Percentiles rank a stretch among this genome's conserved stretches.
Conservation (phyloP, 164 flowering plant species). For the Berberis vulgaris region DNA sequence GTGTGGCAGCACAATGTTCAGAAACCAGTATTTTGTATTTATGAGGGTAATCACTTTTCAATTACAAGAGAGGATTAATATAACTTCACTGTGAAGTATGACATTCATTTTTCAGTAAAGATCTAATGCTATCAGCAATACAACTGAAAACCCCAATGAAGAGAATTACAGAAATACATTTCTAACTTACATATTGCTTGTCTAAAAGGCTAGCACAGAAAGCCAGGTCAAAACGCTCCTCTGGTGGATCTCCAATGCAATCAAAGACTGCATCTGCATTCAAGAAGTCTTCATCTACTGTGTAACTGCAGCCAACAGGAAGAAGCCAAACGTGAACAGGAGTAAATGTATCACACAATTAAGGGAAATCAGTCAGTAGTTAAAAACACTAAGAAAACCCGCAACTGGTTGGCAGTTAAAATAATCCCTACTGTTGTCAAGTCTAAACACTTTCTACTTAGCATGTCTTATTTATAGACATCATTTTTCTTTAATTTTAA, state of each 20-base stretch:
- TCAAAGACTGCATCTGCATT: conserved; percentile 94
- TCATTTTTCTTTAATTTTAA: no score
- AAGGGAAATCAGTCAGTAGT: conserved; percentile 40
- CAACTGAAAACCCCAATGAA: no score
- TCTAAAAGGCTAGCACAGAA: conserved; percentile 81
- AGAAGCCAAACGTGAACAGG: not conserved
- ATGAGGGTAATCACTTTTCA: no score
- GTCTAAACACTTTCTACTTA: not conserved
- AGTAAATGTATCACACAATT: not conserved
- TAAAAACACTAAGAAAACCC: conserved; percentile 78
- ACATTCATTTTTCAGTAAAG: no score
- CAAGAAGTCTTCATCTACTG: conserved; percentile 78
- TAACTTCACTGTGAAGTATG: not conserved
- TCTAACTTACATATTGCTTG: conserved; percentile 69
- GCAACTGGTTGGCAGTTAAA: conserved; percentile 26
- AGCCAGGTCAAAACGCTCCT: conserved; percentile 75
- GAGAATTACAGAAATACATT: no score
- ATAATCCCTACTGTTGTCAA: not conserved
- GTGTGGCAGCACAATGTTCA: no score
- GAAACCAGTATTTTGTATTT: no score
- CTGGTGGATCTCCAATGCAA: conserved; percentile 92
- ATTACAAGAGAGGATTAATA: no score
- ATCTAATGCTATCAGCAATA: no score
- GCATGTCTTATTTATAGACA: not conserved
- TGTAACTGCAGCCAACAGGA: conserved; percentile 47